Base-by-base conservation (phyloP, 768 basidiomycete genomes). In the Coprinopsis sp. region DNA sequence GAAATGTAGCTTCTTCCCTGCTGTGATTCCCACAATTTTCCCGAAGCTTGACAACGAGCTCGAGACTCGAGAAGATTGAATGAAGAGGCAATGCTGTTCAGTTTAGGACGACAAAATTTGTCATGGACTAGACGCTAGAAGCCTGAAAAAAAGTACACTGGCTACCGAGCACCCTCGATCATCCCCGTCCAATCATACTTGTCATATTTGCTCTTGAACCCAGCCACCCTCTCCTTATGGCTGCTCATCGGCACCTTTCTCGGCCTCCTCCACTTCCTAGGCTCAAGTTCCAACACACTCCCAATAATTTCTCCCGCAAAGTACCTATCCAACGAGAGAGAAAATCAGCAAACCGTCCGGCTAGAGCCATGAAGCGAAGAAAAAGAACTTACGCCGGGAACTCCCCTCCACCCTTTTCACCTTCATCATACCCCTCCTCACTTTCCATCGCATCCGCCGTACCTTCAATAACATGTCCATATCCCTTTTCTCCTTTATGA, bases 401-500 rank as follows among this genome's bases (percentile, higher is more conserved):
- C 45, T 92, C 90, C 8, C 91, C 91, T 13, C 89, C 87, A 2
- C 92, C 92, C 59, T 89, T 89, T 56, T 87, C 91, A 1, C 89
- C 91, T 60, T 92, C 92, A 52, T 88, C 87, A 25, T 86, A 64
- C 19, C 76, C 82, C 6, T 64, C 62, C 50, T 83, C 81, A 13
- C 83, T 79, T 24, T 81, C 85, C 14, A 74, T 78, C 2, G 76
- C 77, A 29, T 88, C 83, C 21, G 76, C 80, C 0, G 81, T 78
- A 1, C 96, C 96, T 63, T 99, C 96, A 51, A 99, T 96, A 51
- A 99, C 90, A 65, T 99, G 96, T 0, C 96, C 96, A 60, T 92
- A 99, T 2, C 96, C 96, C 59, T 91, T 92, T 65, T 97, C 93
- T 21, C 96, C 93, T 58, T 94, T 97, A 65, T 98, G 76, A 66